Base-by-base conservation (phyloP, 371 early-diverging fungal genomes). In the Antonospora locustae region DNA sequence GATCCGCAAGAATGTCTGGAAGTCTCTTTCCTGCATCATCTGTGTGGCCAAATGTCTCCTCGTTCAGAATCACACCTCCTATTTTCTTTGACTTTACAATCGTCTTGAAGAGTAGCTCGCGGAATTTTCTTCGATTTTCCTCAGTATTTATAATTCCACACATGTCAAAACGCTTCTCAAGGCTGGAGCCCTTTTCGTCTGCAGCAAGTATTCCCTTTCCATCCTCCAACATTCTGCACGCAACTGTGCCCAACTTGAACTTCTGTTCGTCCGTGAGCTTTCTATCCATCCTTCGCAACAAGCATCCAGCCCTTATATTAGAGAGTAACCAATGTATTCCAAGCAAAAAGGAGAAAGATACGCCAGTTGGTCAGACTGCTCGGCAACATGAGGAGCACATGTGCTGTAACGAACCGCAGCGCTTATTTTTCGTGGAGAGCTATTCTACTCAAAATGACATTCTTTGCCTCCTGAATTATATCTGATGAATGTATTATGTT, bases 51-150 rank as follows among this genome's bases (percentile, higher is more conserved):
- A 82, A 73, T 9, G 81, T 81, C 61, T 82, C 82, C 62, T 79
- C 80, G 65, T 73, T 77, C 22, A 82, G 64, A 63, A 82, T 82
- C 39, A 78, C 80, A 25, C 81, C 82, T 27, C 80, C 78, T 39
- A 82, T 53, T 63, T 77, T 77, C 34, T 56, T 63, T 38, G 76
- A 66, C 22, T 78, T 77, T 53, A 53, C 58, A n/a, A 46, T 30
- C 40, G 80, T 73, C n/a, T 77, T 77, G 67, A 82, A 78, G 12
- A 81, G 68, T 20, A 80, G 59, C 49, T 82, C 79, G 43, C 82
- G 75, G 66, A 80, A 80, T 24, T 68, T 73, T 37, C 75, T 67
- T 52, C 82, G 75, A 71, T 80, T 81, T 61, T 78, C 78, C 58
- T 75, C 78, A 19, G 69, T 74, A 66, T 82, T 82, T 58, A 71